phyloP scores from a whole-genome alignment of 176 grass and related monocot genomes.

The Musa acuminata region DNA sequence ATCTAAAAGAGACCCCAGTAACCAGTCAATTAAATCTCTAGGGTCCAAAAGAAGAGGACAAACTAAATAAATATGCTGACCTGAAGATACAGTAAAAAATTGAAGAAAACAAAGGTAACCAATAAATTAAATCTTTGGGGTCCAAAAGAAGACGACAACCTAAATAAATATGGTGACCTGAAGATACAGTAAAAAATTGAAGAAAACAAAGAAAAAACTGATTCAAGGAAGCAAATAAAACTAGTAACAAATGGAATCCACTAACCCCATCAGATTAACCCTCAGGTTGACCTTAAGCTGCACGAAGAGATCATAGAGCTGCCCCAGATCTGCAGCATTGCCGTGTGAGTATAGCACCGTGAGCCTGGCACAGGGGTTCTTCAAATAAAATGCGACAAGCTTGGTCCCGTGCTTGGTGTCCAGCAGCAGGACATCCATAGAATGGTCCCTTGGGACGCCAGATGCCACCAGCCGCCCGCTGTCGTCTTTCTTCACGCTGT shows the following conservation, averaged over 20 bases:
- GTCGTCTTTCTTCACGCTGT: conserved; percentile 72
- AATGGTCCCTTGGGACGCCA: conserved; percentile 64
- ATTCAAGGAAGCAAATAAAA: conserved; percentile 9
- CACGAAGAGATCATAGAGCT: conserved; percentile 96
- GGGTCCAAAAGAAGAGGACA: neutral
- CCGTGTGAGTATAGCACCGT: conserved; percentile 97
- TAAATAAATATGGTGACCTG: neutral
- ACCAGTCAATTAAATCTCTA: neutral
- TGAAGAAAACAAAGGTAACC: neutral
- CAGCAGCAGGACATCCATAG: conserved; percentile 70
- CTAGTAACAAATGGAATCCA: conserved; percentile 19
- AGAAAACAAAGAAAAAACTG: neutral
- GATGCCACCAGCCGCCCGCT: conserved; percentile 70
- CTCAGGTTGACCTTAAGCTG: conserved; percentile 99
- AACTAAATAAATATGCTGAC: neutral
- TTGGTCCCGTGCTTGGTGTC: conserved; percentile 69
- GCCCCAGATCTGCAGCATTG: conserved; percentile 95
- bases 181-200: conserved; percentile 17
- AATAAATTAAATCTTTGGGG: neutral
- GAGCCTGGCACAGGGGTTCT: conserved; percentile 70
- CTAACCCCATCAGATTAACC: conserved; percentile 97
- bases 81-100: conserved; percentile 18
- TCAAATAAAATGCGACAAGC: conserved; percentile 87
- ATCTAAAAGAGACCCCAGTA: neutral
- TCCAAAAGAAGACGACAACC: neutral